Evolutionary conservation across 1,284 basidiomycete species (phyloP), one percentile per base, ranked within the genome.

Genomic region (Rhodotorula mucilaginosa): DNA sequence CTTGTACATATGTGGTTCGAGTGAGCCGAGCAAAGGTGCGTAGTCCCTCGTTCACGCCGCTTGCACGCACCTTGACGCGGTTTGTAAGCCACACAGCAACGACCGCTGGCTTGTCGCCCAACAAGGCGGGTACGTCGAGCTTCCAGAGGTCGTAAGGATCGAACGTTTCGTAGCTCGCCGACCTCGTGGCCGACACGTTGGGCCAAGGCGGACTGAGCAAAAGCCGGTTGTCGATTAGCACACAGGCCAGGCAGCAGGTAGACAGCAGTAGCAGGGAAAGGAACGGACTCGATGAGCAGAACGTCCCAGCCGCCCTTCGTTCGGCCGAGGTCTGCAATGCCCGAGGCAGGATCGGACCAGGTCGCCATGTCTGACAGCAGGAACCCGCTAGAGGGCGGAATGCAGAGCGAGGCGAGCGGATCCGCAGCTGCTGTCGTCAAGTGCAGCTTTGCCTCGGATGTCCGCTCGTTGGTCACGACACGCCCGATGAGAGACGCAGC

Each of bases 61-160:
- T 26, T 26, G 26, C 26, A 26, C 26, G 26, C n/a, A 72, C 74
- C 59, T 78, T 78, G 72, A 73, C 69, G 19, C 69, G 63, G 61
- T 79, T 79, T 1, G 78, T 79, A 0, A 79, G 49, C 78, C 78
- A 79, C 18, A 77, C 67, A 0, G 67, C 74, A 1, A 79, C 74
- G 6, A 79, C 31, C 0, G 73, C 70, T 2, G 76, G 70, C 29
- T 70, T 65, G 10, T 58, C 31, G 0, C 58, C 62, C 3, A 79
- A 72, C 15, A 79, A 26, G 2, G 58, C 51, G 0, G 64, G 64
- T 1, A 79, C 34, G 51, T 72, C 69, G 7, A 79, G 71, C 12
- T 75, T 68, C 69, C 75, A 75, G 5, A 79, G 67, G 21, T 76
- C 72, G 67, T 78, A 79, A 21, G 78, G 71, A 64, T 79, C 78